These are phyloP conservation scores for Mesembryanthemum crystallinum DNA, from an alignment of 148 eudicot genomes.

Conservation along the genomic window DNA sequence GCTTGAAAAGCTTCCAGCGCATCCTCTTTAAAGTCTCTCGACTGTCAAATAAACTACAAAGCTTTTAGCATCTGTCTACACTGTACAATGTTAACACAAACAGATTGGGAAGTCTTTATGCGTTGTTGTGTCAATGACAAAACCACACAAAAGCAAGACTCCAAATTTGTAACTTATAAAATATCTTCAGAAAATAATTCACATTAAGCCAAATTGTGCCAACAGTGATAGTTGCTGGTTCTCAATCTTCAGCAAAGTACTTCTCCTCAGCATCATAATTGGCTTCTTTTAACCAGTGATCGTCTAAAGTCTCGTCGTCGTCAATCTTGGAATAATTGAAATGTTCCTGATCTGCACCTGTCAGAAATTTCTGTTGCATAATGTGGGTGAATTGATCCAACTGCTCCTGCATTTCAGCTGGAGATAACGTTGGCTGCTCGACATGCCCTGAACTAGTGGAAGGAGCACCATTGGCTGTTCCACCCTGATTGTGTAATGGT, in stretches of 20 bases:
- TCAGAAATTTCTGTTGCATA: conserved; percentile 84
- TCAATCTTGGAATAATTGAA: conserved; percentile 81
- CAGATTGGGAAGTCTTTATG: too few species aligned
- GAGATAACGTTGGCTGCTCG: conserved; percentile 41
- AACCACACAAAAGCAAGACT: too few species aligned
- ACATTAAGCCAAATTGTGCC: neutral
- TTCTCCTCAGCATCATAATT: conserved; percentile 88
- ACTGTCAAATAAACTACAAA: neutral
- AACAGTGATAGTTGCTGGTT: neutral
- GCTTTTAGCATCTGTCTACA: conserved; percentile 3
- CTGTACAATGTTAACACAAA: conserved; percentile 6
- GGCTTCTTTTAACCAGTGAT: conserved; percentile 92
- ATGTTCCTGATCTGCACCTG: conserved; percentile 82
- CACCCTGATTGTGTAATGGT: conserved; percentile 1
- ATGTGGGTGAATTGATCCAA: conserved; percentile 75
- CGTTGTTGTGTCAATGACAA: neutral
- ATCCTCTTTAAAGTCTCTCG: too few species aligned
- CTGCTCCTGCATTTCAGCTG: conserved; percentile 76
- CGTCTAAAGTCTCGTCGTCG: conserved; percentile 78
- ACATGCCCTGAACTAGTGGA: conserved; percentile 22
- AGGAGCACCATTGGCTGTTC: conserved; percentile 16
- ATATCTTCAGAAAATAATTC: neutral
- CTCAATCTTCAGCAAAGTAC: conserved; percentile 74
- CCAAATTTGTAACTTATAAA: neutral
- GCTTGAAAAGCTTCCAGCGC: neutral